Conservation (phyloP, 257 asterid species). For the Ballota nigra region DNA sequence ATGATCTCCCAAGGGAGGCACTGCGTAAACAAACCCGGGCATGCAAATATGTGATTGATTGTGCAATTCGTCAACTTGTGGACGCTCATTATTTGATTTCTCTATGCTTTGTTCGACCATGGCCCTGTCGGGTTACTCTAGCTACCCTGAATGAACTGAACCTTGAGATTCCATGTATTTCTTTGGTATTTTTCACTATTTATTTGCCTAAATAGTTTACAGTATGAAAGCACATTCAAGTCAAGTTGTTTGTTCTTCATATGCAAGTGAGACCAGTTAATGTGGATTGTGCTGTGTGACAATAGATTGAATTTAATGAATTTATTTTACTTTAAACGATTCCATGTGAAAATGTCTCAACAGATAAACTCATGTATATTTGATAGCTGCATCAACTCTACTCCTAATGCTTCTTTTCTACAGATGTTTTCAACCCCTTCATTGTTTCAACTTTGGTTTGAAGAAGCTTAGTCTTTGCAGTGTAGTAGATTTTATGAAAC, state of each 20-base stretch:
- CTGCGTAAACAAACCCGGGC: not conserved
- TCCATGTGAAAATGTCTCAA: no score
- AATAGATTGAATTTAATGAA: not conserved
- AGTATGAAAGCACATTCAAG: not conserved
- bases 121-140: not conserved
- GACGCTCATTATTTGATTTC: not conserved
- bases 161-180: not conserved
- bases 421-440: no score
- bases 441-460: no score
- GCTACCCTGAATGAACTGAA: not conserved
- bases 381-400: no score
- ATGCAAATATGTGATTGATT: not conserved
- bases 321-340: no score
- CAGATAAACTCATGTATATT: no score
- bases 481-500: no score
- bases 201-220: not conserved
- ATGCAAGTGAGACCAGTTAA: not conserved
- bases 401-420: no score
- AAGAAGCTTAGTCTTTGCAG: no score
- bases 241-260: not conserved
- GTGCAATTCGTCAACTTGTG: not conserved
- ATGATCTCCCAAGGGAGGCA: conserved; percentile 3
- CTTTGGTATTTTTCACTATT: not conserved
- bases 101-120: not conserved
- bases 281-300: not conserved